Base-by-base conservation (phyloP, 192 early-diverging fungal species). In the Funneliformis mosseae region DNA sequence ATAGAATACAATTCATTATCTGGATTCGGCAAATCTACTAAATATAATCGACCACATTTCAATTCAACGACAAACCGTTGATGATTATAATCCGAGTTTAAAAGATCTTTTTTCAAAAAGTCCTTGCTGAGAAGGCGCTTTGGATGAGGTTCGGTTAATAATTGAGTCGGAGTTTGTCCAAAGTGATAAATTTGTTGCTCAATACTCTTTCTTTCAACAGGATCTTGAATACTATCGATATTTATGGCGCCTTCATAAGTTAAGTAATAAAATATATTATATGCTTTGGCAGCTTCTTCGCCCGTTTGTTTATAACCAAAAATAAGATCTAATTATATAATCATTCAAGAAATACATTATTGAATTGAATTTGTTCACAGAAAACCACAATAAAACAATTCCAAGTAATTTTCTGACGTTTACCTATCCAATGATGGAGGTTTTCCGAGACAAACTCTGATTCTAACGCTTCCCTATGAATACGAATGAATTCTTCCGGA, bases 81-180 rank as follows among this genome's bases (percentile, higher is more conserved):
- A 55, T 71, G 69, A 25, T 41, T 69, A 48, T 71, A n/a, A 39
- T 60, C n/a, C 7, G 28, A 79, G n/a, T 11, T 72, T 42, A 79
- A 43, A n/a, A 79, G 38, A 62, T 79, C 68, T 62, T 71, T 69
- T 67, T 59, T 79, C 5, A 79, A 28, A 41, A 79, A 79, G 16
- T 79, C 46, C n/a, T 39, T 66, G 11, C 78, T 48, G 8, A 21
- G 55, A 27, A 61, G 38, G 10, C 87, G 80, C 59, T 88, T 82
- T 3, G 95, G 95, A 83, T 98, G 97, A 0, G 95, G 95, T 77
- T 88, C 86, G n/a, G 88, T 91, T 69, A 98, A 95, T 48, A 98
- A 87, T 81, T 97, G 95, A 28, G 92, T 91, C 5, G 93, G 95
- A 14, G 95, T 97, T 83, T 98, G 97, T 3, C 97, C 97, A 88